phyloP scores from a whole-genome alignment of 345 rosid genomes.

The Gynandropsis gynandra region DNA sequence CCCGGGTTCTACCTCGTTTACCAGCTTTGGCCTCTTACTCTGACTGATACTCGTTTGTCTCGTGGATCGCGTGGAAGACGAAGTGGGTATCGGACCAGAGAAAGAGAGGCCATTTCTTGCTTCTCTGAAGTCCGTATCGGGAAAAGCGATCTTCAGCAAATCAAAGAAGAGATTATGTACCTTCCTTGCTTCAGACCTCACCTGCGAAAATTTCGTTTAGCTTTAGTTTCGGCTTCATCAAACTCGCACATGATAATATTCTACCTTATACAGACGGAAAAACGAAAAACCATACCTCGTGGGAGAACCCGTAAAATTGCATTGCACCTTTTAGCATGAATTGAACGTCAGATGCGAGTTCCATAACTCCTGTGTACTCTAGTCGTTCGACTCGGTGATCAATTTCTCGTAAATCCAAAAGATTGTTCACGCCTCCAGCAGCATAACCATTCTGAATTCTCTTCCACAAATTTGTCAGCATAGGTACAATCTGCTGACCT shows the following conservation, averaged over 20 bases:
- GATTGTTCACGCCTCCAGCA: slow-evolving; percentile 59
- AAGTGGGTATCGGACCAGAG: slow-evolving; percentile 42
- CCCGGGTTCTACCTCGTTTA: slow-evolving; percentile 56
- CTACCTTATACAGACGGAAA: neutral
- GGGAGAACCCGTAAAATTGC: slow-evolving; percentile 76
- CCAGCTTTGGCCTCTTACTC: slow-evolving; percentile 53
- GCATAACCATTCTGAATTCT: slow-evolving; percentile 58
- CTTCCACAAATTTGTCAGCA: slow-evolving; percentile 85
- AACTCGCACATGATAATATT: neutral
- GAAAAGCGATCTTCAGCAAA: slow-evolving; percentile 82
- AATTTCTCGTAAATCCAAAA: slow-evolving; percentile 79
- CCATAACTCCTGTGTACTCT: slow-evolving; percentile 77
- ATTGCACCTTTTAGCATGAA: slow-evolving; percentile 79
- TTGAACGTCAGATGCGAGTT: slow-evolving; percentile 86
- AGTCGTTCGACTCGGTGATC: slow-evolving; percentile 76
- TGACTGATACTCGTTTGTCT: slow-evolving; percentile 43
- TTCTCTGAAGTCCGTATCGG: slow-evolving; percentile 81
- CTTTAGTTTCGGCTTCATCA: slow-evolving; percentile 11
- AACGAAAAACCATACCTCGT: slow-evolving; percentile 58
- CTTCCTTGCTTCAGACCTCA: slow-evolving; percentile 88
- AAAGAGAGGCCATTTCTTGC: slow-evolving; percentile 69
- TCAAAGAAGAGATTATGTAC: slow-evolving; percentile 97
- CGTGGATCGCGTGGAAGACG: slow-evolving; percentile 44
- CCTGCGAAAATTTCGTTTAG: slow-evolving; percentile 38
- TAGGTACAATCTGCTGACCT: slow-evolving; percentile 92